phyloP scores from a whole-genome alignment of 2,329 filamentous ascomycete genomes.

The Claviceps capensis region DNA sequence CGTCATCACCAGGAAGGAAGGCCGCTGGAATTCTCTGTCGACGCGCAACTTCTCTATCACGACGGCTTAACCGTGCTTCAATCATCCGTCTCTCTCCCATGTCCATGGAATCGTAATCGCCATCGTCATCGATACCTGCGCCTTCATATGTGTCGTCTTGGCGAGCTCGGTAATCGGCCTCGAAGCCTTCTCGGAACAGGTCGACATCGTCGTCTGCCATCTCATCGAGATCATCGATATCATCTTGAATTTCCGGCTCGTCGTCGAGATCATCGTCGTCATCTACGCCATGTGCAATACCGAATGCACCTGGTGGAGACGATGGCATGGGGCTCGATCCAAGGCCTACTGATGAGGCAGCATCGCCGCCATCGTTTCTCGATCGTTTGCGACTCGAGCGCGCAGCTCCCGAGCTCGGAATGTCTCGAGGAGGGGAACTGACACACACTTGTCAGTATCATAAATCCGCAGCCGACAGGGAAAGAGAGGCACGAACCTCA shows the following conservation, averaged over 20 bases:
- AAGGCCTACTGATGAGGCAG: constrained; percentile 33
- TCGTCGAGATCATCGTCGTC: constrained; percentile 61
- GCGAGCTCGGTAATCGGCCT: constrained; percentile 55
- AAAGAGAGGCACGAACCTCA: constrained; percentile 12
- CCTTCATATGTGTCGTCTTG: constrained; percentile 57
- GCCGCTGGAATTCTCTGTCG: constrained; percentile 55
- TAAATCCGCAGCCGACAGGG: background rate
- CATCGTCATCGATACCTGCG: constrained; percentile 64
- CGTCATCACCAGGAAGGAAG: constrained; percentile 69
- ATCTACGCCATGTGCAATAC: constrained; percentile 52
- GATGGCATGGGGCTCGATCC: constrained; percentile 53
- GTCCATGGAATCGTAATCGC: constrained; percentile 58
- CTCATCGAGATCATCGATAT: constrained; percentile 66
- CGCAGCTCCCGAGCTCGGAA: constrained; percentile 59
- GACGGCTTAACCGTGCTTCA: constrained; percentile 57
- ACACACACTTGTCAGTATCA: constrained; percentile 6
- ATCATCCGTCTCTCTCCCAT: constrained; percentile 53
- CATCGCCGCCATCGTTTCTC: constrained; percentile 37
- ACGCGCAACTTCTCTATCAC: constrained; percentile 58
- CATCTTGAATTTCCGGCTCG: constrained; percentile 57
- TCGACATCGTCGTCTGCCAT: constrained; percentile 72
- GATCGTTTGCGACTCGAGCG: constrained; percentile 41
- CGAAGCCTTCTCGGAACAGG: constrained; percentile 60
- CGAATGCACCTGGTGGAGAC: constrained; percentile 45
- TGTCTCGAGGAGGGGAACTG: constrained; percentile 72